Percentiles rank a stretch among this genome's conserved stretches.
These are phyloP conservation scores for Podospora anserina DNA, from an alignment of 495 filamentous ascomycete genomes.

Conservation along the genomic window DNA sequence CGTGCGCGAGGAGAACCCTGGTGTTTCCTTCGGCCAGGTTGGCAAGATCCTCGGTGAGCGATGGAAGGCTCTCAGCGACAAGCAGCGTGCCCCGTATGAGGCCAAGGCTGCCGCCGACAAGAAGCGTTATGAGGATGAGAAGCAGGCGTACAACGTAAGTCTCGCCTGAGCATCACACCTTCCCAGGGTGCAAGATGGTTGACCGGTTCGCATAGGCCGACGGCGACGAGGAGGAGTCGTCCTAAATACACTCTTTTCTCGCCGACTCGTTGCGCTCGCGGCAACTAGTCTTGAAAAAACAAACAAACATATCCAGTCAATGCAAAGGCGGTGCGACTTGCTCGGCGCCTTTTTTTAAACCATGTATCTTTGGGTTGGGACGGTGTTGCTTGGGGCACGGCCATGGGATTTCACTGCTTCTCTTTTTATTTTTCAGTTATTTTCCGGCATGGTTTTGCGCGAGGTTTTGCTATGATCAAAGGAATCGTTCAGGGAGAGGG, in stretches of 20 bases:
- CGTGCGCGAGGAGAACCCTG: slow-evolving; percentile 96
- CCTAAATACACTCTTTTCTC: slow-evolving; percentile 32
- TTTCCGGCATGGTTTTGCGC: slow-evolving; percentile 32
- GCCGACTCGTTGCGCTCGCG: slow-evolving; percentile 33
- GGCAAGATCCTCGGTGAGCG: slow-evolving; percentile 95
- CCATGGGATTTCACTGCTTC: slow-evolving; percentile 35
- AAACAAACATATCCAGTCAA: slow-evolving; percentile 25
- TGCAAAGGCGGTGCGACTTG: slow-evolving; percentile 18
- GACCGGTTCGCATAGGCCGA: slow-evolving; percentile 45
- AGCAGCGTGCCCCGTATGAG: slow-evolving; percentile 89
- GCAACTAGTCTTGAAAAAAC: slow-evolving; percentile 28
- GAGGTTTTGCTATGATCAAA: slow-evolving; percentile 33
- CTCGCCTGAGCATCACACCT: slow-evolving; percentile 2
- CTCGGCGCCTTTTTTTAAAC: slow-evolving; percentile 31
- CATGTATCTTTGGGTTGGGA: slow-evolving; percentile 46
- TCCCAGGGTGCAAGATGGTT: slow-evolving; percentile 10
- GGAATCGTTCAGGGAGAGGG: background rate
- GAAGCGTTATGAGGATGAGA: slow-evolving; percentile 98
- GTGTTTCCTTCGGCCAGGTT: slow-evolving; percentile 95
- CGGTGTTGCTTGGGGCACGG: slow-evolving; percentile 43
- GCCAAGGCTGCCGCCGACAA: slow-evolving; percentile 93
- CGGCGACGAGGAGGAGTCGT: slow-evolving; percentile 45
- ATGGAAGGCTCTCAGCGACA: slow-evolving; percentile 92
- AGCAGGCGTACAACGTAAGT: slow-evolving; percentile 84
- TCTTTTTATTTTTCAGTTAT: slow-evolving; percentile 24